Evolutionary conservation across 768 basidiomycete species (phyloP).

Genomic region (Podaxis sp.): DNA sequence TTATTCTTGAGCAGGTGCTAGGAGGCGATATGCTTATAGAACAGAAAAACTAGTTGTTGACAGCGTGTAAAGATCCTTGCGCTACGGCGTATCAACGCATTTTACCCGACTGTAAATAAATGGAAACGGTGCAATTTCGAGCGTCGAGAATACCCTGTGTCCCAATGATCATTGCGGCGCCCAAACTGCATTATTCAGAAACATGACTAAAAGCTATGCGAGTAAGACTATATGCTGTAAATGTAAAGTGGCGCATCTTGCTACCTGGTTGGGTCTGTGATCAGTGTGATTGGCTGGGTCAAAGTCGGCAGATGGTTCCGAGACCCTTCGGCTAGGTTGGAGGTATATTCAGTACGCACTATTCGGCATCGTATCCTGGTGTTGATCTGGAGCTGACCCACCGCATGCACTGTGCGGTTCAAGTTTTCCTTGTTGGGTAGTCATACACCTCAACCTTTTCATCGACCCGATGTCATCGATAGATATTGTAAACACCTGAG

Average conservation of each 20-base stretch:
- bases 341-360: not conserved
- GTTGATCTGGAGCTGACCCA: not conserved
- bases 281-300: not conserved
- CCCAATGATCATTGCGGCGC: not conserved
- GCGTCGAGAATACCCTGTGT: not conserved
- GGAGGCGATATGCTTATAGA: not conserved
- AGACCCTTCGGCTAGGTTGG: not conserved
- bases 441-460: not conserved
- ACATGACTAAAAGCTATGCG: not conserved
- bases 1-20: not conserved
- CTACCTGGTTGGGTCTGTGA: not conserved
- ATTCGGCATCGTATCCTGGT: not conserved
- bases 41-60: not conserved
- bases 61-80: not conserved
- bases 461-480: slow-evolving; percentile 1
- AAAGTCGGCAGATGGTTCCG: not conserved
- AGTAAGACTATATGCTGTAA: not conserved
- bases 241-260: not conserved
- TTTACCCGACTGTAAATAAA: not conserved
- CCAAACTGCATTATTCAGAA: not conserved
- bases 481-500: not conserved
- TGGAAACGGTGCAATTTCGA: not conserved
- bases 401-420: not conserved
- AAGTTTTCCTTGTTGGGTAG: not conserved
- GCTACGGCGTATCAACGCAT: not conserved